A percentile compares a stretch with the other conserved stretches of the same genome.
Conservation (phyloP, 192 early-diverging fungal genomes). For the Podila horticola region DNA sequence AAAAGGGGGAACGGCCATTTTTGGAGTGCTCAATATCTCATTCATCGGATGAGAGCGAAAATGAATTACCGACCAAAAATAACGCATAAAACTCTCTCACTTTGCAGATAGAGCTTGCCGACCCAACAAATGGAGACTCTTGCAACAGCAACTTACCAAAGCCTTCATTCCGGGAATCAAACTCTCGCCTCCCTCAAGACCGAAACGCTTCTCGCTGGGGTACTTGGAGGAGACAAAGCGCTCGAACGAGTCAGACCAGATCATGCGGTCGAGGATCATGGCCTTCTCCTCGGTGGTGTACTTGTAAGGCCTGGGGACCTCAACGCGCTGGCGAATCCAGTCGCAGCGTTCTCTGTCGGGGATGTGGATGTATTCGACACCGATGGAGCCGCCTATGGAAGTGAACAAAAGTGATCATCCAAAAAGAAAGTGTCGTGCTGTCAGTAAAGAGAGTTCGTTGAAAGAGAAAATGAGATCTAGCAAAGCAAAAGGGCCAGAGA, state of each 20-base stretch:
- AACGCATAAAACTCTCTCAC: too few species aligned
- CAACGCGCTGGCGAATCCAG: conserved; percentile 94
- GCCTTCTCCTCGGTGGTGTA: conserved; percentile 92
- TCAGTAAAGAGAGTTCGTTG: neutral
- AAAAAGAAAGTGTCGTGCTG: neutral
- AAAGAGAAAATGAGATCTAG: neutral
- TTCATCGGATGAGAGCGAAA: too few species aligned
- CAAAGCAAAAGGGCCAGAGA: neutral
- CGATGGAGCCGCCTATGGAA: conserved; percentile 80
- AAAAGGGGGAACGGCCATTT: too few species aligned
- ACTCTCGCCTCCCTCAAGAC: conserved; percentile 96
- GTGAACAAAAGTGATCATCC: neutral
- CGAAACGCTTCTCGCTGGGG: conserved; percentile 97
- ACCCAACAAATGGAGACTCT: too few species aligned
- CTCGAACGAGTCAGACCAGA: conserved; percentile 98
- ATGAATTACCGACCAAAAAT: too few species aligned
- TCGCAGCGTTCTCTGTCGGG: conserved; percentile 95
- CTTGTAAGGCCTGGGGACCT: conserved; percentile 89
- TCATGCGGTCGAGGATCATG: conserved; percentile 94
- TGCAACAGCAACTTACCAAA: conserved; percentile 66
- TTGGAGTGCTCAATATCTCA: too few species aligned
- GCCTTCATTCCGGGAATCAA: conserved; percentile 99
- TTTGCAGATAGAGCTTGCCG: too few species aligned
- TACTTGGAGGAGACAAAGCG: conserved; percentile 96
- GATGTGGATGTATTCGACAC: conserved; percentile 99